phyloP scores from a whole-genome alignment of 768 basidiomycete genomes.

The Infundibulicybe gibba region DNA sequence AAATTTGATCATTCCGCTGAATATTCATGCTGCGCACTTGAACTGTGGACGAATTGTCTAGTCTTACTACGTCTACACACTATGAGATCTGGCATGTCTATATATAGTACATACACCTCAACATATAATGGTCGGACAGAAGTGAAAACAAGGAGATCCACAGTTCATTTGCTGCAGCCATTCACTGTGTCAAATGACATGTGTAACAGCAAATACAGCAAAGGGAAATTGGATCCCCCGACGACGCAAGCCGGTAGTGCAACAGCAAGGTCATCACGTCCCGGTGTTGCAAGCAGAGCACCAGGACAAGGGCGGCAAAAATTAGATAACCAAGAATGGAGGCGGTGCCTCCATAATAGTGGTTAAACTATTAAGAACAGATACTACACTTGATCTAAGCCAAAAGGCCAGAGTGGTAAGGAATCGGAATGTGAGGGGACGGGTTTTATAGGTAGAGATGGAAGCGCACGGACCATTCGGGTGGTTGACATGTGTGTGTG shows the following conservation, averaged over 20 bases:
- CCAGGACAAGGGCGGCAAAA: conserved; percentile 43
- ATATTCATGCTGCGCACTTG: no score
- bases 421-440: no score
- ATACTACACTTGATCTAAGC: conserved; percentile 89
- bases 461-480: no score
- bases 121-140: no score
- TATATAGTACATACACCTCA: no score
- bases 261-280: conserved; percentile 53
- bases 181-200: conserved; percentile 5
- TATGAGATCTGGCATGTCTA: no score
- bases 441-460: no score
- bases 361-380: conserved; percentile 72
- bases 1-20: no score
- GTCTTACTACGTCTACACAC: no score
- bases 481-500: no score
- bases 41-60: no score
- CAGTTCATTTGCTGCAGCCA: conserved; percentile 14
- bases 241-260: conserved; percentile 62
- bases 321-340: conserved; percentile 55
- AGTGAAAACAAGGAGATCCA: no score
- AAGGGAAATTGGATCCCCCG: conserved; percentile 45
- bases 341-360: conserved; percentile 57
- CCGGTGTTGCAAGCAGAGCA: conserved; percentile 60
- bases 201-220: conserved; percentile 9
- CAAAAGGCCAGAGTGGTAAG: conserved; percentile 36